Base-by-base conservation (phyloP, 768 basidiomycete genomes). In the Mycena crocata region DNA sequence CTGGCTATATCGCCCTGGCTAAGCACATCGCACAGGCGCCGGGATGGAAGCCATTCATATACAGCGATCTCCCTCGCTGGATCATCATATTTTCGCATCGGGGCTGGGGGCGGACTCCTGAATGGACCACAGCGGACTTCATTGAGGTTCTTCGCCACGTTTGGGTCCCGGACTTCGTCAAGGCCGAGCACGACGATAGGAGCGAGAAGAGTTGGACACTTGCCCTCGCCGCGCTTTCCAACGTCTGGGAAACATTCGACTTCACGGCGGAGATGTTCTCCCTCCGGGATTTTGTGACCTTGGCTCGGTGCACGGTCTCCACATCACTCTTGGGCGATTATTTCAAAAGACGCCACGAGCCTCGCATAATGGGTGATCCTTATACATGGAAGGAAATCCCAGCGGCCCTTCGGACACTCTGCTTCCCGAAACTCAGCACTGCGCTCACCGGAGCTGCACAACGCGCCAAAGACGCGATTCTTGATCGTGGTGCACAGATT, bases 51-150 rank as follows among this genome's bases (percentile, higher is more conserved):
- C 37, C 35, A 15, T 2, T 39, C 35, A 39, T 54, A 28, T 54
- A 37, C 52, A 34, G 39, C 14, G 52, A 54, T 54, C 52, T 54
- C 34, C 7, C 52, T 24, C 37, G 35, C 10, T 54, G 52, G 52
- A 31, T 54, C 37, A 39, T 7, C 9, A 37, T 24, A 5, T 54
- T 9, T 24, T 54, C 52, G n/a, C 26, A 15, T 24, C 13, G 21
- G n/a, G 32, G 30, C 32, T 32, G 49, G 31, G 15, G 30, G 8
- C 45, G 26, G 37, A 54, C 37, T 15, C 24, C 37, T 26, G 23
- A 40, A 4, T 24, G 17, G 23, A n/a, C n/a, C 52, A 26, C 23
- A 24, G 28, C 14, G 13, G 39, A 26, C 13, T 54, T 39, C 5
- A n/a, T 37, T 24, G 5, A 40, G 7, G 37, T 40, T 26, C 35